phyloP scores from a whole-genome alignment of 495 filamentous ascomycete species.

The Immersiella caudata region DNA sequence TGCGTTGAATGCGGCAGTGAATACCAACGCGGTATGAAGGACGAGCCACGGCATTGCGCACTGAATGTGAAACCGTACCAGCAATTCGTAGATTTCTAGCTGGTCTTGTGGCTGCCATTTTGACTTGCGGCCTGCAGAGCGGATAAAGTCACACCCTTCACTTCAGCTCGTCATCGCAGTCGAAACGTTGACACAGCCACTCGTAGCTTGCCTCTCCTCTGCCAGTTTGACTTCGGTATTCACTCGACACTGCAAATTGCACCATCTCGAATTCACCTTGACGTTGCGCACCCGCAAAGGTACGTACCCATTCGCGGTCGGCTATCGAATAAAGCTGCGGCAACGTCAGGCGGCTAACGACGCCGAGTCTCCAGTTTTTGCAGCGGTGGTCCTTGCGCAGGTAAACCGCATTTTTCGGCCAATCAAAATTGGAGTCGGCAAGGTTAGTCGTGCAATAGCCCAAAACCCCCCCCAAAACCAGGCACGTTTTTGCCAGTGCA shows the following conservation, averaged over 20 bases:
- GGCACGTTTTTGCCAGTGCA: conserved; percentile 32
- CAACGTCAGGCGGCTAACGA: conserved; percentile 18
- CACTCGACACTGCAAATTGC: not conserved
- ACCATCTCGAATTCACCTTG: not conserved
- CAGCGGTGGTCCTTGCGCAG: conserved; percentile 10
- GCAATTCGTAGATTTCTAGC: not conserved
- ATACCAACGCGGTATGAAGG: not conserved
- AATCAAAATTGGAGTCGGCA: conserved; percentile 34
- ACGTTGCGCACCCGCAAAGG: not conserved
- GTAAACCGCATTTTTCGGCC: conserved; percentile 30
- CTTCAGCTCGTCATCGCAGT: not conserved
- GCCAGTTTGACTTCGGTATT: not conserved
- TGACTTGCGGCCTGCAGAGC: not conserved
- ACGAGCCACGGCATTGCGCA: not conserved
- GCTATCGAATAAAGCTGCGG: conserved; percentile 10
- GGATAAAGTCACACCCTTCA: not conserved
- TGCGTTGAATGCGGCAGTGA: not conserved
- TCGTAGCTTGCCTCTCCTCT: not conserved
- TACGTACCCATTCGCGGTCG: not conserved
- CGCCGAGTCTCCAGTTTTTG: conserved; percentile 8
- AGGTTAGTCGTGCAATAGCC: conserved; percentile 24
- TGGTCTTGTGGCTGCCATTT: not conserved
- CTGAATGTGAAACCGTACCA: not conserved
- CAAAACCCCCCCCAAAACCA: conserved; percentile 36
- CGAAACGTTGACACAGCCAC: not conserved